Evolutionary conservation across 768 basidiomycete species (phyloP).

Genomic region (Auriscalpium vulgare): DNA sequence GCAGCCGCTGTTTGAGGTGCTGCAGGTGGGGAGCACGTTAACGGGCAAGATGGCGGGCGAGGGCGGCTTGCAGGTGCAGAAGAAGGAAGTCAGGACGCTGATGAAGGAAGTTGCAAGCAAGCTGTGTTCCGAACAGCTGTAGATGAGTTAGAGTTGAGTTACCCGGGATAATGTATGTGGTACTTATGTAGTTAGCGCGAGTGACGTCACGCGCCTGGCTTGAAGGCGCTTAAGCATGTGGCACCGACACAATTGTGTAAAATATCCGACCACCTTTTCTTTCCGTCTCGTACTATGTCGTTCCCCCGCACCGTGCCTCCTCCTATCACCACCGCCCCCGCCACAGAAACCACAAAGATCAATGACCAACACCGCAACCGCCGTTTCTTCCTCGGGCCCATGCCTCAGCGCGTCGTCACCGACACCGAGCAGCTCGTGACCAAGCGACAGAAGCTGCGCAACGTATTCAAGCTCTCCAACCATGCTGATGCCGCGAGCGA

Average conservation of each 20-base stretch:
- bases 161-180: too few species aligned
- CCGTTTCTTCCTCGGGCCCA: conserved; percentile 68
- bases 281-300: background rate
- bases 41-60: conserved; percentile 42
- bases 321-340: conserved; percentile 6
- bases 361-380: conserved; percentile 30
- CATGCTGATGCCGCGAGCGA: conserved; percentile 17
- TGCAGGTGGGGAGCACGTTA: conserved; percentile 52
- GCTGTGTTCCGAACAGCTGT: conserved; percentile 21
- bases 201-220: too few species aligned
- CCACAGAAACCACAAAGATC: background rate
- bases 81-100: conserved; percentile 60
- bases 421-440: conserved; percentile 12
- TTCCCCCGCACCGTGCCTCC: conserved; percentile 6
- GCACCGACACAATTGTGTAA: too few species aligned
- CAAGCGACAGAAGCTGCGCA: conserved; percentile 12
- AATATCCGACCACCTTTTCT: too few species aligned
- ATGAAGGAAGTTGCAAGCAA: conserved; percentile 53
- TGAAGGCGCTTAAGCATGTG: too few species aligned
- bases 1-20: conserved; percentile 54
- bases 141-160: too few species aligned
- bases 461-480: conserved; percentile 16
- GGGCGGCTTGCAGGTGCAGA: conserved; percentile 47
- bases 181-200: too few species aligned
- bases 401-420: conserved; percentile 56